Base-by-base conservation (phyloP, 306 rosid species). In the Pterocarpus santalinus region DNA sequence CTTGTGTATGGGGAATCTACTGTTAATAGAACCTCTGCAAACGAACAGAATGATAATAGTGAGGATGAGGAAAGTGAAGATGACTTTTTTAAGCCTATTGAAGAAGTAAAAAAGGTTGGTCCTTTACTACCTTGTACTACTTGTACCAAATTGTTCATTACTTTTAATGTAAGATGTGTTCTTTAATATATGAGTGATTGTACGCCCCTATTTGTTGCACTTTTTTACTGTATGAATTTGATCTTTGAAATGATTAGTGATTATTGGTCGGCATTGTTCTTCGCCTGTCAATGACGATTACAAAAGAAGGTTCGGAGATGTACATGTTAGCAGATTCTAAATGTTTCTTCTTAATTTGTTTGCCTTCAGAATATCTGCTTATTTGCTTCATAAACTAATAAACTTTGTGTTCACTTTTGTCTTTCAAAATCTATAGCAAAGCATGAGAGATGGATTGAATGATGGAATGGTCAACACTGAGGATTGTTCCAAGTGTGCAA, bases 71-170 rank as follows among this genome's bases (percentile, higher is more conserved):
- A 86, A 78, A 86, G 87, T 75, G 93, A 81, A 44, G 95, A 85
- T n/a, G 97, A 90, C 35, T 93, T 95, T 67, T 95, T 95, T 81
- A 87, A 71, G 87, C 94, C 93, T 17, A 89, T 84, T 86, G 97
- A 91, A 82, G 92, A 91, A 67, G 81, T 87, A 35, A 87, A 82
- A 81, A 90, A 91, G 97, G 99, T 95, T 84, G 17, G 87, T 83
- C 80, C 46, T 80, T 43, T 78, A 69, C 75, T 80, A 47, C 13
- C 39, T 69, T 70, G 77, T 39, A 66, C 35, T 65, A 15, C 63
- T 76, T 71, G 58, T 76, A 39, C 32, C 5, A 9, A 36, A 75
- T 68, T 36, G 28, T 38, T 76, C 33, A 44, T 32, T 75, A 16
- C 38, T 46, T 58, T 68, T 8, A 65, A 33, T 7, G 5, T 69